Evolutionary conservation across 1,284 basidiomycete species (phyloP).

Genomic region (Pisolithus thermaeus): DNA sequence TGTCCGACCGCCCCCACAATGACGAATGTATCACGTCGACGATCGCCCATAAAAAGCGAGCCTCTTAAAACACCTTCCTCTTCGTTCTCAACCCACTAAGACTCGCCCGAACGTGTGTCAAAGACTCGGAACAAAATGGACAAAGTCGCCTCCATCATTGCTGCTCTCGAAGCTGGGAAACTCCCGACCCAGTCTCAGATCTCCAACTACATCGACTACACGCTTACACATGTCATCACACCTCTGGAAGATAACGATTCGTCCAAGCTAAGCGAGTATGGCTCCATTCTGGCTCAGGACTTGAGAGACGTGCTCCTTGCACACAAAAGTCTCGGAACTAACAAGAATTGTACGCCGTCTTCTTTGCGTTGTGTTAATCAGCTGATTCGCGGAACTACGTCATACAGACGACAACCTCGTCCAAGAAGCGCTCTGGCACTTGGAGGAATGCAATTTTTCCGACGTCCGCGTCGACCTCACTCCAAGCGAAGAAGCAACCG

Average conservation of each 20-base stretch:
- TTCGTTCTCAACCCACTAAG: too few species aligned
- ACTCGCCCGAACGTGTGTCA: too few species aligned
- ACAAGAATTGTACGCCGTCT: constrained; percentile 48
- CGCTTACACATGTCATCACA: constrained; percentile 42
- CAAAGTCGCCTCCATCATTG: constrained; percentile 49
- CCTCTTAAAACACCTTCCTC: not conserved
- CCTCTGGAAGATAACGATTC: constrained; percentile 33
- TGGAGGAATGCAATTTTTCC: constrained; percentile 46
- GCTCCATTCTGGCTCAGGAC: constrained; percentile 42
- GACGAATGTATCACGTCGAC: too few species aligned
- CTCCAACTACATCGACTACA: constrained; percentile 43
- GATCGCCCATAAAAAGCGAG: not conserved
- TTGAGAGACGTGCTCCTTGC: constrained; percentile 45
- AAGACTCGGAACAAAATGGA: constrained; percentile 41
- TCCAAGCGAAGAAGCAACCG: constrained; percentile 39
- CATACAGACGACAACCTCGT: constrained; percentile 51
- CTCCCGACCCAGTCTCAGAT: constrained; percentile 54
- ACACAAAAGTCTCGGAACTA: constrained; percentile 44
- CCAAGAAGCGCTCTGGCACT: constrained; percentile 58
- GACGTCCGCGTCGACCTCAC: constrained; percentile 31
- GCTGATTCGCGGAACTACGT: not conserved
- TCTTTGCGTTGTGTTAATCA: not conserved
- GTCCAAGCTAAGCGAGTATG: constrained; percentile 46
- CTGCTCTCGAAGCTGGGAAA: constrained; percentile 61
- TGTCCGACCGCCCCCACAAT: not conserved